Conservation (phyloP, 164 flowering plant species). For the Aristolochia fimbriata region DNA sequence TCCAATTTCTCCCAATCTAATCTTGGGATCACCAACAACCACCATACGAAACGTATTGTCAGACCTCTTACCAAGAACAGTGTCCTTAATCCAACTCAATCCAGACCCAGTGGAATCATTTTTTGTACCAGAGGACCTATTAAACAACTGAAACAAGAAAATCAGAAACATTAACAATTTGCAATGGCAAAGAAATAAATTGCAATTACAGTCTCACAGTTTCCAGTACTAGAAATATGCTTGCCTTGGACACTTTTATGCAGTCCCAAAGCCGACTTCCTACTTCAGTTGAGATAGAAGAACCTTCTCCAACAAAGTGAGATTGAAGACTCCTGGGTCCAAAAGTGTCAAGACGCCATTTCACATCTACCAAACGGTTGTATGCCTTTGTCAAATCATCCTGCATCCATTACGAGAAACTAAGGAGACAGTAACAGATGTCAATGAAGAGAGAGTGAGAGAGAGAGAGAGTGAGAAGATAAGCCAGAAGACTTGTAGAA, state of each 20-base stretch:
- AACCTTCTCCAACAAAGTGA: conserved; percentile 16
- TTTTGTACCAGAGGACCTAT: conserved; percentile 21
- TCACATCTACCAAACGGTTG: conserved; percentile 49
- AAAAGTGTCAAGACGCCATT: conserved; percentile 45
- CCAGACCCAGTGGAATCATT: conserved; percentile 30
- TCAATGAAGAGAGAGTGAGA: too few relatives aligned
- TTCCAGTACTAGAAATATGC: conserved; percentile 9
- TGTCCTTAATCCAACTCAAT: conserved; percentile 66
- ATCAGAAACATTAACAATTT: conserved; percentile 3
- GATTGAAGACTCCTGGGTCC: conserved; percentile 16
- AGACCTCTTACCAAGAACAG: conserved; percentile 64
- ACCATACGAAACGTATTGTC: conserved; percentile 79
- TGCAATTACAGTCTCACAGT: neutral
- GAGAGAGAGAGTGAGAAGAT: too few relatives aligned
- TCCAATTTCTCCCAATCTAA: conserved; percentile 74
- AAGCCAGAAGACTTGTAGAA: too few relatives aligned
- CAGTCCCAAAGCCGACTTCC: conserved; percentile 24
- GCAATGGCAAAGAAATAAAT: neutral
- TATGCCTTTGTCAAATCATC: conserved; percentile 68
- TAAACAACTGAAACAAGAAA: conserved; percentile 36
- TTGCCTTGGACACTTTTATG: conserved; percentile 67
- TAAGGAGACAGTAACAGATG: too few relatives aligned
- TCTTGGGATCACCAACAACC: conserved; percentile 75
- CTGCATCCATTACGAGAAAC: conserved; percentile 22
- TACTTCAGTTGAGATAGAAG: neutral